Evolutionary conservation across 2,329 filamentous ascomycete species (phyloP), one percentile per base, ranked within the genome.

Genomic region (Fusarium buxicola): DNA sequence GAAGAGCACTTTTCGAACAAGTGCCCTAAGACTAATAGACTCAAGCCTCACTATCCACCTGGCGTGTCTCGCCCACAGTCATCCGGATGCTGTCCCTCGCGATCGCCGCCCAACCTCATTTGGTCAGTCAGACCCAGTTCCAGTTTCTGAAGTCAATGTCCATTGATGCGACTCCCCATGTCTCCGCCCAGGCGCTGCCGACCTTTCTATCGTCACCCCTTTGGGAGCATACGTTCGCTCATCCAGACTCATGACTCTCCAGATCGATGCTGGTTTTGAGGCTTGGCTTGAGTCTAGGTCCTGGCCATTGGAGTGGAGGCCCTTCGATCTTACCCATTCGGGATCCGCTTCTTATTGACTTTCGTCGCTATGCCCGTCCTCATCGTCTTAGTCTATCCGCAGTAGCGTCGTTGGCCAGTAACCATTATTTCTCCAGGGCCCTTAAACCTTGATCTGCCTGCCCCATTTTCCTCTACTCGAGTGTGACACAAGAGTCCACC

Each of bases 291-390:
- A 36, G 43, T 43, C 54, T 43, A 55, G 60, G 35, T 58, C 54
- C 35, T 40, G 25, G 52, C 35, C 31, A 38, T 54, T 36, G 28
- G 54, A 31, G 30, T 57, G 45, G 49, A 47, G 56, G 25, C 25
- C 21, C 24, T 35, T 32, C 16, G 21, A 9, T 32, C 21, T 21
- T 44, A 16, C 18, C 32, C 11, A 7, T 59, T 30, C 18, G 21
- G 38, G 32, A 54, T 60, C 50, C 53, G 47, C 45, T 51, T 40
- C 25, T 44, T 36, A 30, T 51, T 51, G 47, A 49, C 36, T 63
- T 58, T 47, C 48, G 28, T 66, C 54, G 49, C 64, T 41, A 58
- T 65, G 56, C 25, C 64, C 64, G 45, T 60, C 55, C 40, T 58
- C 44, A 38, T 56, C 36, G 50, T 49, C 41, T 47, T 39, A 65